phyloP scores from a whole-genome alignment of 176 grass and related monocot species.

The Triticum aestivum region DNA sequence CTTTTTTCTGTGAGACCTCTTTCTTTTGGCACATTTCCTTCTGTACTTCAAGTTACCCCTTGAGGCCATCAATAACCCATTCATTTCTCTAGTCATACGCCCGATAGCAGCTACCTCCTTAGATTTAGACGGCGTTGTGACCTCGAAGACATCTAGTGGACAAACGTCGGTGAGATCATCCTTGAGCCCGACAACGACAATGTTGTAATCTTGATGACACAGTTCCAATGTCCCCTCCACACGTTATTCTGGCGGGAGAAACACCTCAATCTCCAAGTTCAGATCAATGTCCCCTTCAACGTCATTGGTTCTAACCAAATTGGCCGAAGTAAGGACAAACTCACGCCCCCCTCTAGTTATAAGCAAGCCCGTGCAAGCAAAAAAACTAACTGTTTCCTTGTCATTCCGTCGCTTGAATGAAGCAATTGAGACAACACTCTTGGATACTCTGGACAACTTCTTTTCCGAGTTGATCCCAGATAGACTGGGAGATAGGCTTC shows the following conservation, averaged over 20 bases:
- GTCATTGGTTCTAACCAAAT: background rate
- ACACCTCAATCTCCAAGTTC: conserved; percentile 28
- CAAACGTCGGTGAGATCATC: background rate
- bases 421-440: conserved; percentile 23
- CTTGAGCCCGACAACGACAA: conserved; percentile 1
- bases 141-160: background rate
- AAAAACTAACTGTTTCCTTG: background rate
- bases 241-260: background rate
- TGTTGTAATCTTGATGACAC: conserved; percentile 15
- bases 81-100: background rate
- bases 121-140: background rate
- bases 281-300: background rate
- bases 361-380: conserved; percentile 34
- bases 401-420: background rate
- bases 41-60: background rate
- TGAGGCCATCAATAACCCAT: conserved; percentile 11
- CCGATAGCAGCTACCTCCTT: background rate
- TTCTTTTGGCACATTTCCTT: background rate
- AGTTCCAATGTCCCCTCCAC: conserved; percentile 1
- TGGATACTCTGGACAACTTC: background rate
- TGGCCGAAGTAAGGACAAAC: conserved; percentile 12
- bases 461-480: conserved; percentile 6
- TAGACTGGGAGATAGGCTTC: background rate
- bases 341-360: background rate
- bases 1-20: background rate